These are phyloP conservation scores for Colletotrichum endophyticum DNA, from an alignment of 2,329 filamentous ascomycete genomes.

Conservation along the genomic window DNA sequence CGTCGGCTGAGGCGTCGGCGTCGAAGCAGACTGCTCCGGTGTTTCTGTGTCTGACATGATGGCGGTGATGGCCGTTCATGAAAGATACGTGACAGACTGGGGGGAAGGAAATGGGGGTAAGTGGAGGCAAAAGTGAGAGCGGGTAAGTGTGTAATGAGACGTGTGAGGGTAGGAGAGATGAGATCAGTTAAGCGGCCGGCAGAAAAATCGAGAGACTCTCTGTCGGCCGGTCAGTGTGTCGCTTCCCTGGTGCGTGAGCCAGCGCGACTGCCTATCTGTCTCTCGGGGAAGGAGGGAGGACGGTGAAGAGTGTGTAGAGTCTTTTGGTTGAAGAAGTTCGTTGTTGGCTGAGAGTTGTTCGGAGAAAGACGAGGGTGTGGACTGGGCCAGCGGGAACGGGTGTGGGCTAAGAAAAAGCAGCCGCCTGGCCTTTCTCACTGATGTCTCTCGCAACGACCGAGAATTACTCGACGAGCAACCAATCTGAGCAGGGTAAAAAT, in stretches of 20 bases:
- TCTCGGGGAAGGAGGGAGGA: not conserved
- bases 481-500: not conserved
- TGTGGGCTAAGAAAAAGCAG: slow-evolving; percentile 22
- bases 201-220: not conserved
- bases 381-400: slow-evolving; percentile 2
- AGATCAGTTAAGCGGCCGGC: not conserved
- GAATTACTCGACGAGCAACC: slow-evolving; percentile 10
- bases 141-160: slow-evolving; percentile 20
- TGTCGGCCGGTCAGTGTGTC: not conserved
- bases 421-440: slow-evolving; percentile 15
- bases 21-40: slow-evolving; percentile 21
- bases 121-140: slow-evolving; percentile 21
- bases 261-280: not conserved
- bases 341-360: slow-evolving; percentile 24
- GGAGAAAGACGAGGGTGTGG: slow-evolving; percentile 15
- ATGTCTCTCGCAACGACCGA: not conserved
- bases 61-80: slow-evolving; percentile 26
- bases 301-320: not conserved
- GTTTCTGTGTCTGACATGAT: slow-evolving; percentile 30
- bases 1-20: slow-evolving; percentile 20
- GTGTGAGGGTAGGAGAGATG: slow-evolving; percentile 10
- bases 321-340: slow-evolving; percentile 14
- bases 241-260: not conserved
- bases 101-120: not conserved
- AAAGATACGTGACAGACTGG: slow-evolving; percentile 18